Base-by-base conservation (phyloP, 257 asterid species). In the Salvia hispanica region DNA sequence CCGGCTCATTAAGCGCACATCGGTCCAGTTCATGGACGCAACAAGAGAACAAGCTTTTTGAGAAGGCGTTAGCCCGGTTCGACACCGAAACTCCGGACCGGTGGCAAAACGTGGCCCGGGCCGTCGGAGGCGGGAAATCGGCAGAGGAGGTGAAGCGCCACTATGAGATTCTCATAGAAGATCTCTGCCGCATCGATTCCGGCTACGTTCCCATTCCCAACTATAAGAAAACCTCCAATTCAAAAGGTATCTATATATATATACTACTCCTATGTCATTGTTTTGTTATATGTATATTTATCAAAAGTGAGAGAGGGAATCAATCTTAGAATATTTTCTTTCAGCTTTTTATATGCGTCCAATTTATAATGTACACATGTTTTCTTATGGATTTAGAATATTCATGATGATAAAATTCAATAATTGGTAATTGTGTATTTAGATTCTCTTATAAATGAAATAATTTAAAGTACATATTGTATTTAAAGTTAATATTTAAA, bases 51-150 rank as follows among this genome's bases (percentile, higher is more conserved):
- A 87, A 89, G 58, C 59, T 82, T 33, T 89, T 89, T 42, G 96
- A 89, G 77, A 86, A 67, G 79, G 96, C 96, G 1, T 59, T 89
- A 8, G 96, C 87, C 9, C 77, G 84, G 43, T 90, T 82, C 64
- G 90, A 87, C 76, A 47, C 61, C 65, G 91, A 90, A 71, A 70
- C 90, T 0, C 95, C 97, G 0, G 95, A 90, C 67, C 74, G 97
- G 46, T 90, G 95, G 97, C 85, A 78, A 45, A 87, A 90, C 70
- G 89, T 90, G 21, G 95, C 97, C 3, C 71, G 67, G 67, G 95
- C 90, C 0, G 94, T 90, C 0, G 95, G 95, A 4, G 88, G 84
- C 11, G 94, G 92, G 1, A 90, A 90, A 47, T 74, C 95, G 0
- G 82, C 78, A 0, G 95, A 85, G n/a, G 95, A 90, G 25, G 94